Percentiles rank a stretch among this genome's conserved stretches.
These are phyloP conservation scores for Rutstroemia sp. DNA, from an alignment of 2,329 filamentous ascomycete genomes.

Conservation along the genomic window DNA sequence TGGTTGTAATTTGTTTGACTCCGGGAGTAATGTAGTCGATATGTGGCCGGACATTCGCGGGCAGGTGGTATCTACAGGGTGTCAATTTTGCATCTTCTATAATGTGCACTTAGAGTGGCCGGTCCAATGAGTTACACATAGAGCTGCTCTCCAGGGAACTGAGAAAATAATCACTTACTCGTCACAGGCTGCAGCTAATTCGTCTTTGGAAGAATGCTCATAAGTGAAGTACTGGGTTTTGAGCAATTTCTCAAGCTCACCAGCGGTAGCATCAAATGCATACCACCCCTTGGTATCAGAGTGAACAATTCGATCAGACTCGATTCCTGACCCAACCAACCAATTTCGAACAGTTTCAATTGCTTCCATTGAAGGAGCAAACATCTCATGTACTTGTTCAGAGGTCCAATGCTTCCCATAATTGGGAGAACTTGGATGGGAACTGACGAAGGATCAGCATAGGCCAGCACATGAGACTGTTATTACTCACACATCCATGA, in stretches of 20 bases:
- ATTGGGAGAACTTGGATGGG: slow-evolving; percentile 24
- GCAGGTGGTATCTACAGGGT: slow-evolving; percentile 31
- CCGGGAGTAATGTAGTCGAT: slow-evolving; percentile 31
- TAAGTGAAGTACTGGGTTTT: slow-evolving; percentile 31
- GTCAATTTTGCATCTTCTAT: background rate
- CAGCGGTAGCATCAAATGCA: slow-evolving; percentile 29
- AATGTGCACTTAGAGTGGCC: too few species aligned
- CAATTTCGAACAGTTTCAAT: slow-evolving; percentile 29
- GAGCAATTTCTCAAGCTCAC: slow-evolving; percentile 30
- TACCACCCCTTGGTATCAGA: slow-evolving; percentile 30
- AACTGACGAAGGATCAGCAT: slow-evolving; percentile 13
- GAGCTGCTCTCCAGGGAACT: background rate
- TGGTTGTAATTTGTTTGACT: slow-evolving; percentile 35
- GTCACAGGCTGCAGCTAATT: slow-evolving; percentile 29
- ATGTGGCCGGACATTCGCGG: slow-evolving; percentile 33
- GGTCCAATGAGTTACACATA: background rate
- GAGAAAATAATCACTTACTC: slow-evolving; percentile 18
- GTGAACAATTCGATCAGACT: slow-evolving; percentile 27
- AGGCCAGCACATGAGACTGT: background rate
- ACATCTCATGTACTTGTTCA: slow-evolving; percentile 28
- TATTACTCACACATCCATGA: slow-evolving; percentile 32
- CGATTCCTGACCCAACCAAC: slow-evolving; percentile 30
- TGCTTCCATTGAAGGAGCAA: slow-evolving; percentile 28
- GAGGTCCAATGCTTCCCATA: slow-evolving; percentile 32
- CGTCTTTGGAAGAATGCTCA: slow-evolving; percentile 24